Conservation (phyloP, 169 alveolate species). For the Cryptosporidium sp. region DNA sequence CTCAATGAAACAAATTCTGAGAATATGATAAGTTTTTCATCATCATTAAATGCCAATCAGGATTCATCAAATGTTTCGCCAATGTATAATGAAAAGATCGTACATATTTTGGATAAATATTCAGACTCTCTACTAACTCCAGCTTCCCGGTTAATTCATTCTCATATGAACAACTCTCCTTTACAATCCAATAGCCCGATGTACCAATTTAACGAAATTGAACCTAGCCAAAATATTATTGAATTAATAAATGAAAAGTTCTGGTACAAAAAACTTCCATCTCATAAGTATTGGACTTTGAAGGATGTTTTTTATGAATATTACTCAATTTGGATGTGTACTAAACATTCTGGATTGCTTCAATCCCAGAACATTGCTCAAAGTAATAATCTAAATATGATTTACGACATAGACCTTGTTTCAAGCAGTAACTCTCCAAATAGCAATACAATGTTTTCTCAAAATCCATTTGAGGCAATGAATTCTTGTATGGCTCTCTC, state of each 20-base stretch:
- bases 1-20: neutral
- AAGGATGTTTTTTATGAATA: conserved; percentile 64
- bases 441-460: conserved; percentile 43
- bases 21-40: neutral
- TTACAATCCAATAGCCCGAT: conserved; percentile 12
- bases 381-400: neutral
- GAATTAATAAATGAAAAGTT: neutral
- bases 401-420: neutral
- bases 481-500: conserved; percentile 25
- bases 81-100: conserved; percentile 22
- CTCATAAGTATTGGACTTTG: conserved; percentile 43
- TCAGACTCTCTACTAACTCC: conserved; percentile 65
- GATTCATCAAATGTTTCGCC: conserved; percentile 12
- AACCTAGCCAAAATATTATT: neutral
- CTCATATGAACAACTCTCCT: conserved; percentile 3
- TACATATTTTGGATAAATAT: conserved; percentile 42
- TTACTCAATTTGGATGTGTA: conserved; percentile 49
- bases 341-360: conserved; percentile 2
- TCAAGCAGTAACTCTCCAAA: conserved; percentile 18
- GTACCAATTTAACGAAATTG: neutral
- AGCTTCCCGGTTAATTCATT: neutral
- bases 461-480: conserved; percentile 63
- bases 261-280: conserved; percentile 53
- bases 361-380: neutral
- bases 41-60: neutral